These are phyloP conservation scores for Exserohilum turcica DNA, from an alignment of 2,329 filamentous ascomycete genomes.

Conservation along the genomic window DNA sequence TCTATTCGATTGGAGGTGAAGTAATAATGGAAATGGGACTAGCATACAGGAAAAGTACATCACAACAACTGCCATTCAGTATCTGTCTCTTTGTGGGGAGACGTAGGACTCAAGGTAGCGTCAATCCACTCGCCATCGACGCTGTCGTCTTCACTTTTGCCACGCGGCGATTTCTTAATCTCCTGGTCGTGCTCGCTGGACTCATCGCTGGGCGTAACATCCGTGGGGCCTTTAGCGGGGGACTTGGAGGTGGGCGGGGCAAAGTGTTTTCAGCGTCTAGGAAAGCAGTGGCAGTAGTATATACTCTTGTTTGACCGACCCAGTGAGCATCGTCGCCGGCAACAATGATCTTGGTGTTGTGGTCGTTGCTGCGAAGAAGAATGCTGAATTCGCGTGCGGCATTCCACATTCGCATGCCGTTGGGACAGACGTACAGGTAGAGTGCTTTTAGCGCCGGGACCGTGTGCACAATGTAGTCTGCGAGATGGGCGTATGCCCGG, in stretches of 20 bases:
- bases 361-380: constrained; percentile 13
- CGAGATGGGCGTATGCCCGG: constrained; percentile 27
- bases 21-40: too few species aligned
- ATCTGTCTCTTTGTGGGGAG: constrained; percentile 1
- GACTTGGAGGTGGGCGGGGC: neutral
- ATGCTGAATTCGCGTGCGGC: constrained; percentile 17
- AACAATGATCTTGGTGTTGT: constrained; percentile 13
- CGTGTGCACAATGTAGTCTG: constrained; percentile 19
- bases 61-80: constrained; percentile 17
- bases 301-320: constrained; percentile 5
- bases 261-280: constrained; percentile 3
- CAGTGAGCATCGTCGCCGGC: constrained; percentile 4
- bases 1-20: neutral
- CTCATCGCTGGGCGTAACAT: neutral
- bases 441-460: constrained; percentile 23
- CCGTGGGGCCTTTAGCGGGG: neutral
- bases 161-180: neutral
- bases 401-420: constrained; percentile 4
- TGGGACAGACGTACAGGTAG: constrained; percentile 26
- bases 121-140: constrained; percentile 17
- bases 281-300: constrained; percentile 8
- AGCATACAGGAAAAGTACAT: neutral
- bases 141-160: neutral
- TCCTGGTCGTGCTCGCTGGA: neutral
- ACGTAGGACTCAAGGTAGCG: constrained; percentile 9